phyloP scores from a whole-genome alignment of 2,329 filamentous ascomycete species.

The Rhytidhysteron rufulum region DNA sequence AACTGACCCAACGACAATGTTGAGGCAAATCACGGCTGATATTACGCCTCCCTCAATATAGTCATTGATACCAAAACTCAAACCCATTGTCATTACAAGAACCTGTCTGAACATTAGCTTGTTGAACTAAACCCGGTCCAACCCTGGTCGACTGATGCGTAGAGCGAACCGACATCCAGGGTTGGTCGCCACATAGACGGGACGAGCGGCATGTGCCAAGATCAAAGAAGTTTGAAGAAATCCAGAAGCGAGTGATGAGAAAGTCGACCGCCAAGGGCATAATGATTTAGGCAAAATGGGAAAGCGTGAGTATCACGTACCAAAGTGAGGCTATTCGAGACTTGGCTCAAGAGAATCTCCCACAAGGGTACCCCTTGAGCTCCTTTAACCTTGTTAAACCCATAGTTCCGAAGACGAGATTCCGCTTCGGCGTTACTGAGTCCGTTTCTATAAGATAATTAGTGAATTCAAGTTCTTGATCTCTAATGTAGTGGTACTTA shows the following conservation, averaged over 20 bases:
- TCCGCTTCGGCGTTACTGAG: constrained; percentile 60
- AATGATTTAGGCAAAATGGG: no score
- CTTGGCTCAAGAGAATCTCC: constrained; percentile 72
- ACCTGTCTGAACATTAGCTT: constrained; percentile 46
- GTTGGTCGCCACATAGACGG: neutral
- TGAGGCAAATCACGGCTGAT: constrained; percentile 62
- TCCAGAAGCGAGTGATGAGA: no score
- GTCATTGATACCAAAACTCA: constrained; percentile 61
- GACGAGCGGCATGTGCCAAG: constrained; percentile 7
- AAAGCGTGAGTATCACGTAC: no score
- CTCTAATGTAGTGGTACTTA: constrained; percentile 10
- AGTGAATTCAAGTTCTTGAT: constrained; percentile 11
- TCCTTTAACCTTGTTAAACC: constrained; percentile 67
- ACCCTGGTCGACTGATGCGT: constrained; percentile 6
- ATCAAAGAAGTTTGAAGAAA: constrained; percentile 7
- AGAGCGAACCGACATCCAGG: constrained; percentile 6
- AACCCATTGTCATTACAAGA: constrained; percentile 70
- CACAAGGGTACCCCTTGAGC: constrained; percentile 68
- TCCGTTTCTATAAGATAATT: constrained; percentile 48
- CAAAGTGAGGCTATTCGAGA: constrained; percentile 72
- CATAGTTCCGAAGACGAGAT: constrained; percentile 62
- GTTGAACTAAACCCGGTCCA: neutral
- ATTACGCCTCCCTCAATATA: constrained; percentile 63
- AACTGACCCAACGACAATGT: constrained; percentile 62
- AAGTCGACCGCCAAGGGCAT: no score